phyloP scores from a whole-genome alignment of 306 rosid species.

The Heteromeles arbutifolia region DNA sequence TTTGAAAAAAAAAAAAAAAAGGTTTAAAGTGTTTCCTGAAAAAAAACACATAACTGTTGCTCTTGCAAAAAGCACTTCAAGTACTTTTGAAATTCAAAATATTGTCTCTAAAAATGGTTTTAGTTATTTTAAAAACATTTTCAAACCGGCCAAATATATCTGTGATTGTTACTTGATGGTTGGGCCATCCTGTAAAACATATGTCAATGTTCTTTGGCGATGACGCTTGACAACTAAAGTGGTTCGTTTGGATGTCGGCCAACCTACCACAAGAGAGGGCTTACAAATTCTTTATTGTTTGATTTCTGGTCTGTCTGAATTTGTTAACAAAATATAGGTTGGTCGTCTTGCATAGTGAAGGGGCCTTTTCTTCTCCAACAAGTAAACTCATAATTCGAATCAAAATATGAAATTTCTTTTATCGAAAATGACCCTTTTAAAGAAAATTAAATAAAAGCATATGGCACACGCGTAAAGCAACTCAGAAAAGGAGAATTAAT shows the following conservation, averaged over 20 bases:
- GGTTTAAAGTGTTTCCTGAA: accelerated
- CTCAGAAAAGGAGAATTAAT: too few relatives aligned
- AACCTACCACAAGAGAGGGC: neutral
- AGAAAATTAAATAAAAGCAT: neutral
- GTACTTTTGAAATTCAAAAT: too few relatives aligned
- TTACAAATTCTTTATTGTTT: neutral
- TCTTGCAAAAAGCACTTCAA: too few relatives aligned
- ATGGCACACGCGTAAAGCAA: neutral
- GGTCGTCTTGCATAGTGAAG: neutral
- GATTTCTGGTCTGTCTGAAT: neutral
- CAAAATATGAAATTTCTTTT: neutral
- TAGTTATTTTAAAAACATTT: too few relatives aligned
- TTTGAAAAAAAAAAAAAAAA: too few relatives aligned
- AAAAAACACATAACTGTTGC: too few relatives aligned
- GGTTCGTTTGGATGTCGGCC: neutral
- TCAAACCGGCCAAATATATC: accelerated
- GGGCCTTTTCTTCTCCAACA: neutral
- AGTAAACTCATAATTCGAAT: neutral
- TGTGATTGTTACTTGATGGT: neutral
- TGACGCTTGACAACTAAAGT: neutral
- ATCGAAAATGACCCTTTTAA: neutral
- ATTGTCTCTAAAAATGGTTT: too few relatives aligned
- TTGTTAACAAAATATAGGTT: neutral
- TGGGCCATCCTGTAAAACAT: neutral
- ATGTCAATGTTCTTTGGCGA: neutral